phyloP scores from a whole-genome alignment of 2,329 filamentous ascomycete species.

The Phialophora verrucosa region DNA sequence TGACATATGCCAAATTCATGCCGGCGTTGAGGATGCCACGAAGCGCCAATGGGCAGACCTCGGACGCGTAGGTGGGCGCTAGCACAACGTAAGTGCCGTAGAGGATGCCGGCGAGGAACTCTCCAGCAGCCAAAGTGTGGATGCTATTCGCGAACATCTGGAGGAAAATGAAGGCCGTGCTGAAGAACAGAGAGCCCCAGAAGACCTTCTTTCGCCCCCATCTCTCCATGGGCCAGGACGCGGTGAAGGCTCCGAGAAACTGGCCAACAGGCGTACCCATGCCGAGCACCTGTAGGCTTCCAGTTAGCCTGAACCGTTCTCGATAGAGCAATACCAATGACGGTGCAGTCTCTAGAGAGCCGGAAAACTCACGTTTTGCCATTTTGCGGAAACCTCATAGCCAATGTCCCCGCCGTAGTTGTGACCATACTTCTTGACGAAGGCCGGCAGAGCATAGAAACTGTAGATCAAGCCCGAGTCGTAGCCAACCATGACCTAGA shows the following conservation, averaged over 20 bases:
- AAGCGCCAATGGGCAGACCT: constrained; percentile 41
- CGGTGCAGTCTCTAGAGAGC: neutral
- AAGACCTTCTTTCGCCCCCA: constrained; percentile 70
- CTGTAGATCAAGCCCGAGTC: constrained; percentile 41
- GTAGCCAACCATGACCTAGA: constrained; percentile 49
- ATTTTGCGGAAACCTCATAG: constrained; percentile 60
- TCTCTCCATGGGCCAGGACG: constrained; percentile 67
- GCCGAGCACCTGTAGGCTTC: constrained; percentile 45
- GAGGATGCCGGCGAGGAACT: constrained; percentile 48
- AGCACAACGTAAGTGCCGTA: constrained; percentile 55
- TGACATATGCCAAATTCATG: constrained; percentile 50
- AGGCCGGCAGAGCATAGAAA: constrained; percentile 42
- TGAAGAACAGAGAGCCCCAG: constrained; percentile 62
- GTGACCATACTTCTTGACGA: constrained; percentile 42
- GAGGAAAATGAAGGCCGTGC: constrained; percentile 46
- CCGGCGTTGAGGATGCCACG: constrained; percentile 43
- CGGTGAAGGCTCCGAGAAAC: constrained; percentile 70
- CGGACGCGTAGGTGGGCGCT: constrained; percentile 42
- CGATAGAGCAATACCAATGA: neutral
- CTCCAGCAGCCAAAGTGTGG: constrained; percentile 42
- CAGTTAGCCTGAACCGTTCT: neutral
- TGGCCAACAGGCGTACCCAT: constrained; percentile 66
- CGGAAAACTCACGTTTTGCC: constrained; percentile 55
- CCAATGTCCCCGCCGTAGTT: constrained; percentile 40
- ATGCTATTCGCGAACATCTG: constrained; percentile 48